Conservation (phyloP, 164 flowering plant species). For the Vitis cinerea region DNA sequence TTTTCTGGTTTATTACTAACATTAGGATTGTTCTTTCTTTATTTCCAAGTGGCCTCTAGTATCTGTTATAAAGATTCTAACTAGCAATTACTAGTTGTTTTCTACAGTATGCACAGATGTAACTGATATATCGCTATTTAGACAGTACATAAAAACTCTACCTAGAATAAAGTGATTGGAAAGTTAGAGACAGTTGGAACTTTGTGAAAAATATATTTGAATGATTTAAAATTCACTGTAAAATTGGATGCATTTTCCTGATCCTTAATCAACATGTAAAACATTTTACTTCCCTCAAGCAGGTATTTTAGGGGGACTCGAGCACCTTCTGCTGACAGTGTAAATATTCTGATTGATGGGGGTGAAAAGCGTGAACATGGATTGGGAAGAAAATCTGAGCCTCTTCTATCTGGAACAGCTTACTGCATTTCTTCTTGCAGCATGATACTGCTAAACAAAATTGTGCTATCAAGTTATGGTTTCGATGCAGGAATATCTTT, state of each 20-base stretch:
- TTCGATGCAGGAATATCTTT: constrained; percentile 81
- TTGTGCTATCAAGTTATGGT: constrained; percentile 63
- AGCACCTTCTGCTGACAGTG: constrained; percentile 17
- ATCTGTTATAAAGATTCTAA: too few relatives aligned
- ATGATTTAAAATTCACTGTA: not conserved
- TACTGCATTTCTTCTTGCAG: constrained; percentile 87
- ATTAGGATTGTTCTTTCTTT: too few relatives aligned
- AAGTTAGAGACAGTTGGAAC: not conserved
- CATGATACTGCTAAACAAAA: constrained; percentile 80
- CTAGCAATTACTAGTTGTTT: too few relatives aligned
- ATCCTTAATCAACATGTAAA: not conserved
- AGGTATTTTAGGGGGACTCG: constrained; percentile 35
- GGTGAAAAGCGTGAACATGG: constrained; percentile 42
- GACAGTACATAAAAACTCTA: too few relatives aligned
- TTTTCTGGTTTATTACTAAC: too few relatives aligned
- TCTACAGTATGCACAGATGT: too few relatives aligned
- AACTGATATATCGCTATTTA: too few relatives aligned
- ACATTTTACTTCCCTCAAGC: not conserved
- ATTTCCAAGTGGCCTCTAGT: too few relatives aligned
- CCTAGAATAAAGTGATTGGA: not conserved
- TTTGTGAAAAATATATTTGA: not conserved
- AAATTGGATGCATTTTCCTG: not conserved
- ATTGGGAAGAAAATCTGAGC: constrained; percentile 42
- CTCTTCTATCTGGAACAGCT: constrained; percentile 71
- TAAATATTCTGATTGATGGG: constrained; percentile 17